Conservation (phyloP, 495 filamentous ascomycete genomes). For the Entonaema liquescens region DNA sequence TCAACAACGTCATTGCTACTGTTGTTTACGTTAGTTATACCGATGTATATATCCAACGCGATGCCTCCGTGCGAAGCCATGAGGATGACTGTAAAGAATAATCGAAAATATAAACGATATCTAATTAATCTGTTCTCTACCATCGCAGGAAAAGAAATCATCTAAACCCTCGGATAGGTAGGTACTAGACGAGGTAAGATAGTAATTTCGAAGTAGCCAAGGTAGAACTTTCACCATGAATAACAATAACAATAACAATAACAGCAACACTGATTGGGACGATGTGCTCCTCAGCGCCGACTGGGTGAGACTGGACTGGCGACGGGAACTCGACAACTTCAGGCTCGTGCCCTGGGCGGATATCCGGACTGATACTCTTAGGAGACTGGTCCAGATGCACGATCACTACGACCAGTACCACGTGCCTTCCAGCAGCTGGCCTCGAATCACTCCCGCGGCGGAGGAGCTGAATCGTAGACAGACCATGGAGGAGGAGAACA, state of each 20-base stretch:
- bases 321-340: background rate
- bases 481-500: background rate
- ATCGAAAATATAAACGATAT: background rate
- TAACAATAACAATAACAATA: background rate
- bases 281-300: background rate
- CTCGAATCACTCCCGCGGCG: background rate
- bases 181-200: background rate
- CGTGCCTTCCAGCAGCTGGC: background rate
- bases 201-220: background rate
- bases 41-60: too few relatives aligned
- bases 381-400: background rate
- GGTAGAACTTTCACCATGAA: background rate
- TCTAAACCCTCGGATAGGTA: background rate
- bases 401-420: background rate
- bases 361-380: background rate
- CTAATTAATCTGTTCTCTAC: background rate
- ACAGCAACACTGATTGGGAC: slow-evolving; percentile 2
- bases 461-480: background rate
- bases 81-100: too few relatives aligned
- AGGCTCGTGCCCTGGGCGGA: slow-evolving; percentile 2
- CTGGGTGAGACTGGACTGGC: background rate
- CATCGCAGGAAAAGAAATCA: background rate
- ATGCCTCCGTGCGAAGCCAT: too few relatives aligned
- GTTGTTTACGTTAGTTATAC: too few relatives aligned
- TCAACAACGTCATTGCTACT: background rate